phyloP scores from a whole-genome alignment of 2,329 filamentous ascomycete genomes.

The Sarocladium kiliense region DNA sequence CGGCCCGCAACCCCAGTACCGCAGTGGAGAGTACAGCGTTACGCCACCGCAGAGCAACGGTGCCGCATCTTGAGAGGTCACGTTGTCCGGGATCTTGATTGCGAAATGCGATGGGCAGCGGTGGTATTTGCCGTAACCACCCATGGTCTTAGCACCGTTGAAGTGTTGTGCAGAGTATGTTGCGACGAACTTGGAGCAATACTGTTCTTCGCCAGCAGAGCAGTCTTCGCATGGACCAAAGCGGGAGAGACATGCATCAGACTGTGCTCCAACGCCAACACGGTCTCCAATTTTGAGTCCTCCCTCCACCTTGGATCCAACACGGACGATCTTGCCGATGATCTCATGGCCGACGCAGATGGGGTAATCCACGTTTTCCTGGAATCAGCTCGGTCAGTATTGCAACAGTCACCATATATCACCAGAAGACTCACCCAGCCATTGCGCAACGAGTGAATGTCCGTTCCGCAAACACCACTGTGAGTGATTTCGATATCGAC shows the following conservation, averaged over 20 bases:
- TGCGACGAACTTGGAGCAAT: slow-evolving; percentile 36
- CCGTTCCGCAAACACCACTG: slow-evolving; percentile 59
- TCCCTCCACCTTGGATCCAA: slow-evolving; percentile 41
- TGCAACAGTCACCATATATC: not conserved
- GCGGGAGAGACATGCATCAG: slow-evolving; percentile 41
- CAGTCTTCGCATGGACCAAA: slow-evolving; percentile 36
- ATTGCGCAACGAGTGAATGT: slow-evolving; percentile 51
- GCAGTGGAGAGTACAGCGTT: slow-evolving; percentile 60
- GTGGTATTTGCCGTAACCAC: slow-evolving; percentile 39
- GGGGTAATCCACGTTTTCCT: slow-evolving; percentile 26
- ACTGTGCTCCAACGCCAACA: slow-evolving; percentile 59
- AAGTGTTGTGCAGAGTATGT: slow-evolving; percentile 37
- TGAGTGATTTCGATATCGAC: slow-evolving; percentile 60
- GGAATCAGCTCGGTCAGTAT: not conserved
- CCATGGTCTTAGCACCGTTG: slow-evolving; percentile 21
- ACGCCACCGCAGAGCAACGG: slow-evolving; percentile 69
- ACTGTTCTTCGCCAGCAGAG: slow-evolving; percentile 32
- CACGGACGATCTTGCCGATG: slow-evolving; percentile 50
- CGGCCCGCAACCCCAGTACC: slow-evolving; percentile 57
- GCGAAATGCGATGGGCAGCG: slow-evolving; percentile 40
- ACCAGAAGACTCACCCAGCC: slow-evolving; percentile 33
- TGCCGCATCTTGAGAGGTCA: slow-evolving; percentile 38
- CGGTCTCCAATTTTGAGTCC: slow-evolving; percentile 56
- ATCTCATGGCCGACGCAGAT: slow-evolving; percentile 62
- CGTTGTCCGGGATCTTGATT: slow-evolving; percentile 38